phyloP scores from a whole-genome alignment of 75 land plant genomes.

The Picea sitchensis region DNA sequence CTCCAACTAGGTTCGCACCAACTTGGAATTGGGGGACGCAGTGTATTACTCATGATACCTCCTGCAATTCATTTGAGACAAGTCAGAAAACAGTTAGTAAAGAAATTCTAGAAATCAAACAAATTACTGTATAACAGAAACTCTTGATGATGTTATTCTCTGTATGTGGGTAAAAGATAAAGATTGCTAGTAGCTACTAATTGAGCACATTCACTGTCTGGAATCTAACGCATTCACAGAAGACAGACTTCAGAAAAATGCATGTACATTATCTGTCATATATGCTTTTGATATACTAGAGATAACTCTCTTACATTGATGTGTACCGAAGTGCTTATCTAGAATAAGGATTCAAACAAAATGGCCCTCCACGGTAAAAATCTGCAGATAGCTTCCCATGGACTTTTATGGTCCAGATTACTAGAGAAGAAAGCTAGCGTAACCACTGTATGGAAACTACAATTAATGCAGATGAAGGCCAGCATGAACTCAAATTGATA shows the following conservation, averaged over 20 bases:
- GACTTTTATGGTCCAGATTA: too few species aligned
- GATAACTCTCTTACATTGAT: background rate
- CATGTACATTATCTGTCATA: background rate
- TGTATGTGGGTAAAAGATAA: background rate
- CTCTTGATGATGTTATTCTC: background rate
- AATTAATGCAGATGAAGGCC: too few species aligned
- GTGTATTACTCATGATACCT: constrained; percentile 74
- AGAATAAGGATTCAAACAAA: too few species aligned
- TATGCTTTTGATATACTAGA: background rate
- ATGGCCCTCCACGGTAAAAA: too few species aligned
- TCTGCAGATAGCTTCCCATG: too few species aligned
- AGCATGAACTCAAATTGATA: too few species aligned
- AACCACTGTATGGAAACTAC: too few species aligned
- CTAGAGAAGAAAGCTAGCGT: too few species aligned
- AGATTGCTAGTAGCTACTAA: too few species aligned
- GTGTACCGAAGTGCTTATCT: too few species aligned
- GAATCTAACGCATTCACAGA: background rate
- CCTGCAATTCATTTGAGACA: constrained; percentile 31
- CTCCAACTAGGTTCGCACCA: constrained; percentile 96
- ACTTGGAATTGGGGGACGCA: constrained; percentile 70
- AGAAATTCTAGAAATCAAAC: background rate
- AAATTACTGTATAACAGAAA: background rate
- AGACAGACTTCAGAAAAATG: background rate
- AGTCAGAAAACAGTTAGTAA: background rate
- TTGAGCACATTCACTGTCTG: background rate